A percentile compares a stretch with the other conserved stretches of the same genome.
Evolutionary conservation across 2,329 filamentous ascomycete species (phyloP).

Genomic region (Epichloe uncinata): DNA sequence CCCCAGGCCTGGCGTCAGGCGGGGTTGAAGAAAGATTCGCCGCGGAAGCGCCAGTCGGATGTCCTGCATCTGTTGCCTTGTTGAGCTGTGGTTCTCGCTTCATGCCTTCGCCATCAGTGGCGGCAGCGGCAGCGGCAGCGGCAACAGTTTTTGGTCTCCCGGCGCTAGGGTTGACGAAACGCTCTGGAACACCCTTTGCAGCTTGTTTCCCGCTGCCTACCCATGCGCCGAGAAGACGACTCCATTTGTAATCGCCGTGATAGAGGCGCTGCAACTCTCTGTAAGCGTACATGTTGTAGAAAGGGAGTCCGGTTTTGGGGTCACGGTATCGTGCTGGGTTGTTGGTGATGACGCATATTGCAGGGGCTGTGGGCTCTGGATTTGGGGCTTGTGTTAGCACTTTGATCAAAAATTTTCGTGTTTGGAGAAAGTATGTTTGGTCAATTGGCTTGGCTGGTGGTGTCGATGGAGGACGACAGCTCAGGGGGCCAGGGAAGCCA

Average conservation of each 20-base stretch:
- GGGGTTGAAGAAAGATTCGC: not conserved
- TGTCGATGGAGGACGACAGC: not conserved
- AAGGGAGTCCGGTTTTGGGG: slow-evolving; percentile 70
- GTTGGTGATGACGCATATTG: slow-evolving; percentile 71
- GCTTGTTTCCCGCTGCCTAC: slow-evolving; percentile 54
- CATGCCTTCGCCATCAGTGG: slow-evolving; percentile 4
- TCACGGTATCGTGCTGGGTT: slow-evolving; percentile 73
- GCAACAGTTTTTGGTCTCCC: not conserved
- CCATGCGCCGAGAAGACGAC: slow-evolving; percentile 67
- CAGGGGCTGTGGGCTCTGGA: slow-evolving; percentile 35
- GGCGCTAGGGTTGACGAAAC: slow-evolving; percentile 43
- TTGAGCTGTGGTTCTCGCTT: not conserved
- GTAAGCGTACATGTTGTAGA: slow-evolving; percentile 68
- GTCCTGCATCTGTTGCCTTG: not conserved
- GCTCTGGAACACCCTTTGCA: slow-evolving; percentile 64
- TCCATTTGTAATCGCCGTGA: slow-evolving; percentile 70
- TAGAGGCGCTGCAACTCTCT: slow-evolving; percentile 65
- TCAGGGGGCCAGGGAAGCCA: no score
- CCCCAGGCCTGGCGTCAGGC: not conserved
- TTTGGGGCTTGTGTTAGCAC: not conserved
- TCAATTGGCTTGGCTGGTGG: not conserved
- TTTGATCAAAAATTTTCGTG: not conserved
- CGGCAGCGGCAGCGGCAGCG: not conserved
- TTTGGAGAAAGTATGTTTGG: not conserved
- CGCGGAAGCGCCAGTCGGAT: not conserved